Evolutionary conservation across 2,329 filamentous ascomycete species (phyloP), one percentile per base, ranked within the genome.

Genomic region (Pseudogymnoascus sp.): DNA sequence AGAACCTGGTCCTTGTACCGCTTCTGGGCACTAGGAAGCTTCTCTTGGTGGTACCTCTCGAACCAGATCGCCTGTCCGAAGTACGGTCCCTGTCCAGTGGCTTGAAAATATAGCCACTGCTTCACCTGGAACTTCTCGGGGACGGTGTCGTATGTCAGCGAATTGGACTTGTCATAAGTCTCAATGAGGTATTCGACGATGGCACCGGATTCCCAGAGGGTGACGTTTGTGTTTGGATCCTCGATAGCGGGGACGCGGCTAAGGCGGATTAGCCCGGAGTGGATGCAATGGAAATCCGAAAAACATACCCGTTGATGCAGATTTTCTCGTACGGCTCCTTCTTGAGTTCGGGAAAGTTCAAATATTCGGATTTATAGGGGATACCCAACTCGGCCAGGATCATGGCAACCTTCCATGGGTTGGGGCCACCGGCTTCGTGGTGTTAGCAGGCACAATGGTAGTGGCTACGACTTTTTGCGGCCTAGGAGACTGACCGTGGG

Each of bases 161-260:
- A 72, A 23, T 73, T 64, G 2, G 72, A 65, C 37, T 70, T 74
- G 68, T 78, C 75, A 69, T 78, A 78, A 14, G 68, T 69, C 53
- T 75, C 72, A 59, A 74, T 64, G 14, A 79, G 63, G 62, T 79
- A 80, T 60, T 76, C 73, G 64, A 79, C 69, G 63, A 78, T 77
- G 1, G 78, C 77, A 11, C 76, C 76, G 31, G 72, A 74, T 67
- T 80, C 77, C 76, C 77, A 81, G 59, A 77, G 71, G 0, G 71
- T 74, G 42, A 80, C 70, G 59, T 73, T 73, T 60, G 77, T 78
- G 31, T 74, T 73, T 62, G 75, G 73, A 66, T 78, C 71, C 31
- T 77, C 64, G 31, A 72, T 66, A 8, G 68, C 64, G 3, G 70
- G 70, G 18, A 71, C 63, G 2, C 50, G 50, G 5, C 50, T 56